Conservation (phyloP, 805 yeast genomes). For the Debaryomyces hansenii region DNA sequence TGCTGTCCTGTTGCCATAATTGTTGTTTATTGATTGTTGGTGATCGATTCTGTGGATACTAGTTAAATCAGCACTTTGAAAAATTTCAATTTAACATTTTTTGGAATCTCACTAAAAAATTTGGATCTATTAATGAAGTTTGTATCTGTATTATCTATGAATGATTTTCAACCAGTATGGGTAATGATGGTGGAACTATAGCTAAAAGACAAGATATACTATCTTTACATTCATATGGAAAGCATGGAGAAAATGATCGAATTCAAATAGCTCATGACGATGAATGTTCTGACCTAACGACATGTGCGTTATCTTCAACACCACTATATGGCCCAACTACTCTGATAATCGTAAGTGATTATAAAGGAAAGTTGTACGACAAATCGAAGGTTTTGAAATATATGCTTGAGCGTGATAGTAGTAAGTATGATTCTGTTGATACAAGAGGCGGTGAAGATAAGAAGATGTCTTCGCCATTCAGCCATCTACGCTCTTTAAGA, state of each 20-base stretch:
- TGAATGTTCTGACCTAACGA: constrained; percentile 35
- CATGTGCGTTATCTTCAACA: constrained; percentile 49
- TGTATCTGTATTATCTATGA: background rate
- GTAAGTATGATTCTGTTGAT: constrained; percentile 20
- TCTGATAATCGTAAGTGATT: constrained; percentile 61
- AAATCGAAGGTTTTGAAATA: constrained; percentile 63
- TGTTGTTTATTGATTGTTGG: background rate
- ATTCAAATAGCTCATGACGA: constrained; percentile 13
- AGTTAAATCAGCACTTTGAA: background rate
- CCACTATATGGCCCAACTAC: constrained; percentile 38
- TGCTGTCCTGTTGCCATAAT: constrained; percentile 12
- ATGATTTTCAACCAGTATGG: constrained; percentile 16
- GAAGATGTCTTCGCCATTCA: constrained; percentile 1
- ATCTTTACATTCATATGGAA: constrained; percentile 18
- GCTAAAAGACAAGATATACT: constrained; percentile 56
- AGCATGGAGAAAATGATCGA: constrained; percentile 14
- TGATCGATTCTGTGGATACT: background rate
- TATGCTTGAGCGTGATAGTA: constrained; percentile 40
- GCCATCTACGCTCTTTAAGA: constrained; percentile 22
- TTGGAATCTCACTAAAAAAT: background rate
- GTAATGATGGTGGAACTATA: constrained; percentile 73
- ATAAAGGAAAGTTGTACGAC: constrained; percentile 61
- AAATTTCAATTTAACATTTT: background rate
- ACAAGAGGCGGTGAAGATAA: constrained; percentile 3
- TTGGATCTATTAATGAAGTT: no score